Evolutionary conservation across 2,329 filamentous ascomycete species (phyloP), one percentile per base, ranked within the genome.

Genomic region (Neopestalotiopsis sp.): DNA sequence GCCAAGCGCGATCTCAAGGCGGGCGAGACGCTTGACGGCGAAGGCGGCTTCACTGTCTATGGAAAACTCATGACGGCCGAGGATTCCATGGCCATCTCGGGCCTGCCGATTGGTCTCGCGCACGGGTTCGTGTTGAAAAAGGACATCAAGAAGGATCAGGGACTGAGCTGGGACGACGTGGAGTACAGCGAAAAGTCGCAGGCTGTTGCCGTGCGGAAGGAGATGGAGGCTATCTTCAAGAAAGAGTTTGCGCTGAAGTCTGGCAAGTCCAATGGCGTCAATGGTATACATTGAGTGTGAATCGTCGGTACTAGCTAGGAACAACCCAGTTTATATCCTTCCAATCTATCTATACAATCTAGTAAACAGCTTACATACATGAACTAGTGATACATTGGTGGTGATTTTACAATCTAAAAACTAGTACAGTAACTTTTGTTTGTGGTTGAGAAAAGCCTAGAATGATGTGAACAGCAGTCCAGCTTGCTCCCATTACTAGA

Each of bases 21-120:
- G 13, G 82, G 80, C 56, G 83, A 84, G 74, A 82, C 79, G 74
- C 76, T 84, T 0, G 83, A 84, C 69, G 81, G 81, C 2, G 81
- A 83, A 70, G 82, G 82, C 17, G 83, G 82, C 2, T 84, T 80
- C 72, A 83, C 81, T 71, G 82, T 83, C 10, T 84, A 82, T 69
- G 82, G 83, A 7, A 81, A 79, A 69, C 74, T 84, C 9, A 81
- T 82, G 78, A 78, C 78, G 2, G 81, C 82, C 0, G 74, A 77
- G 62, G 76, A 77, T 28, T 84, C 81, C 2, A 76, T 84, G 72
- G 74, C 73, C 7, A 82, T 83, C 65, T 77, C 80, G 68, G 79
- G 80, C n/a, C 70, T 84, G 66, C 81, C 80, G 2, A 83, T 84
- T 63, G 80, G 82, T 0, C 73, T 84, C 14, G 82, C 82, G 1